Evolutionary conservation across 129 eudicot species (phyloP).

Genomic region (Pulicaria dysenterica): DNA sequence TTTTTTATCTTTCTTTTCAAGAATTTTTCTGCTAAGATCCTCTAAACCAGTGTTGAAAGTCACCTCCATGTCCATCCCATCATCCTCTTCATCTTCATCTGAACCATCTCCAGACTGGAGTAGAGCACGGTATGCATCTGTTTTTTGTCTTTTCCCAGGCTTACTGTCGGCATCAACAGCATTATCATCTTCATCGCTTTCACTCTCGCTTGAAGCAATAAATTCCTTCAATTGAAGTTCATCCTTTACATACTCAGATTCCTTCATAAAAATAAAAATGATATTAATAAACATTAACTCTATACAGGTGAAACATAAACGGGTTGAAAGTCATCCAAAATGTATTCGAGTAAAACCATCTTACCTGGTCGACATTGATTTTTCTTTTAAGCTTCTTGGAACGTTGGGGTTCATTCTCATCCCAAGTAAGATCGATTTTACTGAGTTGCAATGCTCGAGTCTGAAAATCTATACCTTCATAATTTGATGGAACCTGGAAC

Average conservation of each 20-base stretch:
- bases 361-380: constrained; percentile 63
- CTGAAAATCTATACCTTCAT: constrained; percentile 81
- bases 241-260: constrained; percentile 45
- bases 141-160: constrained; percentile 48
- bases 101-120: constrained; percentile 73
- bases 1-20: constrained; percentile 75
- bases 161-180: constrained; percentile 33
- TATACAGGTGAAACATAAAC: no score
- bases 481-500: constrained; percentile 67
- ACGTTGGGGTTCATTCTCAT: constrained; percentile 95
- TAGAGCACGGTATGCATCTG: constrained; percentile 73
- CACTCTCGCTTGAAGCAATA: constrained; percentile 91
- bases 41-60: constrained; percentile 90
- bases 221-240: constrained; percentile 69
- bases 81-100: constrained; percentile 61
- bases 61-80: constrained; percentile 92
- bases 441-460: constrained; percentile 88
- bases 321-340: no score
- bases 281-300: background rate
- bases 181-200: constrained; percentile 55
- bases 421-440: constrained; percentile 81
- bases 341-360: no score
- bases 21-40: constrained; percentile 77
- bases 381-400: constrained; percentile 68
- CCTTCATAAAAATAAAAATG: constrained; percentile 43